phyloP scores from a whole-genome alignment of 345 rosid genomes.

The Linum usitatissimum region DNA sequence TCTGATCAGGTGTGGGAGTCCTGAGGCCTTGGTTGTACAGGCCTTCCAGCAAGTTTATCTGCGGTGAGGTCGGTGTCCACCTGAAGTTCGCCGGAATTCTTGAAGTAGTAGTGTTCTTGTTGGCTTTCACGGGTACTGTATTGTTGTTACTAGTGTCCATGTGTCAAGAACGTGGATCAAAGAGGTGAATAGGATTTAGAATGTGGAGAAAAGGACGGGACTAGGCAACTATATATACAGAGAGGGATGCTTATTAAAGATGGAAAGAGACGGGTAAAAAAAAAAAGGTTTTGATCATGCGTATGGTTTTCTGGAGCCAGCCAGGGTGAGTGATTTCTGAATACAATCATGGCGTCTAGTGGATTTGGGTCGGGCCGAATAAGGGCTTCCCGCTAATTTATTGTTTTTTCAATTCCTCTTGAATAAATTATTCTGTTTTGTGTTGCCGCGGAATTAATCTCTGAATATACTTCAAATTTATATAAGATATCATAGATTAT shows the following conservation, averaged over 20 bases:
- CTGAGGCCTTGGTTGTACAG: conserved; percentile 67
- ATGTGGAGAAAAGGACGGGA: background rate
- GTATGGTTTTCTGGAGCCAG: conserved; percentile 71
- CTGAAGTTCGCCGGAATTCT: conserved; percentile 33
- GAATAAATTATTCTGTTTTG: too few species aligned
- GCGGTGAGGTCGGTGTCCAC: conserved; percentile 95
- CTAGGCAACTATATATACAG: background rate
- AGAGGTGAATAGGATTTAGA: background rate
- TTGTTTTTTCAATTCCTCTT: too few species aligned
- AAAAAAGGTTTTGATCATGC: too few species aligned
- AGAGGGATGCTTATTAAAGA: too few species aligned
- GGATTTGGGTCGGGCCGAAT: conserved; percentile 24
- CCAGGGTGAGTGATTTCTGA: conserved; percentile 42
- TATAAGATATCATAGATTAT: too few species aligned
- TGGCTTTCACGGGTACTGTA: too few species aligned
- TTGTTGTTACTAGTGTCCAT: background rate
- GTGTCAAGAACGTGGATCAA: too few species aligned
- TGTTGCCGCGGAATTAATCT: too few species aligned
- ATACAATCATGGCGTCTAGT: conserved; percentile 78
- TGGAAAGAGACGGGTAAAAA: conserved; percentile 15
- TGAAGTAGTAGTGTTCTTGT: conserved; percentile 10
- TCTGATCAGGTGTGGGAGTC: conserved; percentile 86
- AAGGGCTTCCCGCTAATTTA: background rate
- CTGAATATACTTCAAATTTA: too few species aligned
- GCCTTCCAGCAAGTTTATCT: conserved; percentile 58